Base-by-base conservation (phyloP, 257 asterid genomes). In the Solanum chiquidenum region DNA sequence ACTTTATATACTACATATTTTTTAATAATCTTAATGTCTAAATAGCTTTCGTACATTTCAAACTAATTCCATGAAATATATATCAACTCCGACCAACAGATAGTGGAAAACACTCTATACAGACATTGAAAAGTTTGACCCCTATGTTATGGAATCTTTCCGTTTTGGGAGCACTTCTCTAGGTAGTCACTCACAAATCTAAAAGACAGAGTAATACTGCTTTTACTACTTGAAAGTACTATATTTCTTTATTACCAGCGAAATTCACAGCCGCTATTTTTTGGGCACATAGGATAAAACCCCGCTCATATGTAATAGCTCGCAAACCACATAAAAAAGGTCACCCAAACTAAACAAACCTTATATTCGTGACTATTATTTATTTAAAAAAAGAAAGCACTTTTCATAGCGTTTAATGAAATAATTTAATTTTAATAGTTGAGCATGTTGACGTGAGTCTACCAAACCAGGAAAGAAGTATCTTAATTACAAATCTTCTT, bases 311-410 rank as follows among this genome's bases (percentile, higher is more conserved):
- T 49, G 1, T 3, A 16, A 49, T 49, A 52, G 4, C 1, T 52
- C 1, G 0, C 9, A 16, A 52, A 52, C 0, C 4, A 5, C 0
- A 0, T 16, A 52, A 9, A 6, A 52, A 3, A 52, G 21, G 1
- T 52, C 2, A 5, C 21, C 21, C 62, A 0, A 9, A 52, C 62
- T 52, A 52, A 16, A 16, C 23, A 52, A 52, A 1, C 9, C 21
- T 52, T 52, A 29, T 69, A 31, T 14, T 33, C 6, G 7, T 71
- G 42, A 33, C 6, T 16, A 71, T 31, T 33, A 33, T 25, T 66
- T 25, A 16, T 38, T 38, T 38, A 1, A 1, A 11, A 64, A 40
- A 40, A 9, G 0, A 40, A 40, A 18, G 12, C 4, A 25, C 73
- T 25, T 40, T 9, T 9, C 12, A 40, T 40, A 10, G 14, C 7